A percentile compares a stretch with the other conserved stretches of the same genome.
Evolutionary conservation across 768 basidiomycete genomes (phyloP).

Genomic region (Grammothele lineata): DNA sequence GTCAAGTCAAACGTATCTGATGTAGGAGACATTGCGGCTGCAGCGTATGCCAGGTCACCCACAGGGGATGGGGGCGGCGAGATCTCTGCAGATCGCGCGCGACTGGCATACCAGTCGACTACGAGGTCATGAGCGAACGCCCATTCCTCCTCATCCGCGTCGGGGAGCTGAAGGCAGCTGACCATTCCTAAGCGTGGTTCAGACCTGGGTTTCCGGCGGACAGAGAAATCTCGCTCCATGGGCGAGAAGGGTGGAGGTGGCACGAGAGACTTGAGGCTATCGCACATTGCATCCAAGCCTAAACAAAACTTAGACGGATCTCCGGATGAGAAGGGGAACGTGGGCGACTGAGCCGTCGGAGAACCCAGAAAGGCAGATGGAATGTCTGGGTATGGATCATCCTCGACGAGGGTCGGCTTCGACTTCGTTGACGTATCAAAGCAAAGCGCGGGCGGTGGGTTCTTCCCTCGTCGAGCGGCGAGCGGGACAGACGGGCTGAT

Average conservation of each 20-base stretch:
- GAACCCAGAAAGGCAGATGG: slow-evolving; percentile 41
- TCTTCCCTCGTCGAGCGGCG: slow-evolving; percentile 37
- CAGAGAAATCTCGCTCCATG: slow-evolving; percentile 3
- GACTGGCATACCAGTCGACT: slow-evolving; percentile 16
- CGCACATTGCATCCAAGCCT: slow-evolving; percentile 34
- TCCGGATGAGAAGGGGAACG: slow-evolving; percentile 17
- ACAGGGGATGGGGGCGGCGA: slow-evolving; percentile 10
- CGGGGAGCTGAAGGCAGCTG: slow-evolving; percentile 3
- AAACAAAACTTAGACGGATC: slow-evolving; percentile 18
- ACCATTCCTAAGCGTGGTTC: not conserved
- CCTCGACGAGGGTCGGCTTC: slow-evolving; percentile 8
- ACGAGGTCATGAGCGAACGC: slow-evolving; percentile 32
- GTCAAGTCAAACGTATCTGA: too few species aligned
- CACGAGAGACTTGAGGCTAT: slow-evolving; percentile 29
- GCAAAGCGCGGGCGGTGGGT: slow-evolving; percentile 27
- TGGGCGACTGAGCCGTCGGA: slow-evolving; percentile 28
- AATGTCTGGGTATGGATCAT: slow-evolving; percentile 35
- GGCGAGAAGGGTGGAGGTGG: slow-evolving; percentile 22
- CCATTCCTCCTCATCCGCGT: slow-evolving; percentile 30
- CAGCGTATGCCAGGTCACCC: slow-evolving; percentile 4
- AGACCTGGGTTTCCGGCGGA: not conserved
- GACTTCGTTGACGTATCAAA: slow-evolving; percentile 4
- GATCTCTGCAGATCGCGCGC: not conserved
- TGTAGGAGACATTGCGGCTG: too few species aligned
- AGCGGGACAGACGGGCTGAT: slow-evolving; percentile 23